Evolutionary conservation across 495 filamentous ascomycete genomes (phyloP).

Genomic region (Cairneyella variabilis): DNA sequence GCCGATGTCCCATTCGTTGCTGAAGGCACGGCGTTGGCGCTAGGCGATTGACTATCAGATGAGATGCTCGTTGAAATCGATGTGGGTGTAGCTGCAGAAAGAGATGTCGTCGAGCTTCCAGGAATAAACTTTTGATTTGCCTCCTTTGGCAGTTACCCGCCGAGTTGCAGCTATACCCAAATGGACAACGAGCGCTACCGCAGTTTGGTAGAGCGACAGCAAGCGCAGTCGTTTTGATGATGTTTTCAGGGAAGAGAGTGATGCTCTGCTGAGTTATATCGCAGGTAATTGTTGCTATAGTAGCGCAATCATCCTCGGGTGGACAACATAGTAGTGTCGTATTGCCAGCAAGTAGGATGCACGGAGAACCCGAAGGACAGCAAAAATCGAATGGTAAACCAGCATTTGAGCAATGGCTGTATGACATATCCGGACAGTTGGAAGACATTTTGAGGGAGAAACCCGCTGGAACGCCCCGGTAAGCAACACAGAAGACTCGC

Average conservation of each 20-base stretch:
- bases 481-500: too few relatives aligned
- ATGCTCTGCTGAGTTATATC: slow-evolving; percentile 63
- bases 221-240: slow-evolving; percentile 67
- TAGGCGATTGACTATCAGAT: too few relatives aligned
- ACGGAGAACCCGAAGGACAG: slow-evolving; percentile 60
- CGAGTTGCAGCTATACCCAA: slow-evolving; percentile 67
- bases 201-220: slow-evolving; percentile 52
- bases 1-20: too few relatives aligned
- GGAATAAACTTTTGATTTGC: slow-evolving; percentile 18
- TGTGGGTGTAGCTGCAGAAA: too few relatives aligned
- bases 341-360: slow-evolving; percentile 58
- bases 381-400: slow-evolving; percentile 72
- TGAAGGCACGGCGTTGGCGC: too few relatives aligned
- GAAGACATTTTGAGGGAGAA: too few relatives aligned
- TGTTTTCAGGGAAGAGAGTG: slow-evolving; percentile 50
- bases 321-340: slow-evolving; percentile 81
- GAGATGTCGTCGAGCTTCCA: too few relatives aligned
- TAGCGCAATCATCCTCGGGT: slow-evolving; percentile 51
- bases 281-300: slow-evolving; percentile 69
- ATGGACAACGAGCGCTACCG: slow-evolving; percentile 58
- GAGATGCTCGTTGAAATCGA: too few relatives aligned
- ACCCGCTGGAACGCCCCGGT: slow-evolving; percentile 20
- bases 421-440: slow-evolving; percentile 40
- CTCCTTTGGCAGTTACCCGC: slow-evolving; percentile 30
- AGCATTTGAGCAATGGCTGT: slow-evolving; percentile 45